phyloP scores from a whole-genome alignment of 1,284 basidiomycete genomes.

The Pholiota adiposa region DNA sequence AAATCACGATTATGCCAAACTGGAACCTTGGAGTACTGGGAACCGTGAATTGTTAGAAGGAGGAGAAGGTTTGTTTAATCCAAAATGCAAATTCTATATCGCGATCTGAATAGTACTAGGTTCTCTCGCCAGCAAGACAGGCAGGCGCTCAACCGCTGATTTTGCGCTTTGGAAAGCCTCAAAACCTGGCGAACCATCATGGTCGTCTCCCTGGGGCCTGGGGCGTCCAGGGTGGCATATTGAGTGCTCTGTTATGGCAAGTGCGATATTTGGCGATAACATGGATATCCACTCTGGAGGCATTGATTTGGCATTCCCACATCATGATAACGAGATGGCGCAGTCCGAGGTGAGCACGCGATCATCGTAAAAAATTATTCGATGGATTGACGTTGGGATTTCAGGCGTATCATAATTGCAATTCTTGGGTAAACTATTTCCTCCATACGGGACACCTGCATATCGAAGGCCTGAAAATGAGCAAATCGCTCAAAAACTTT shows the following conservation, averaged over 20 bases:
- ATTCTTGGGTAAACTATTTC: slow-evolving; percentile 99
- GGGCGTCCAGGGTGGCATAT: slow-evolving; percentile 99
- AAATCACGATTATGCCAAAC: slow-evolving; percentile 86
- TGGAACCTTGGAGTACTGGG: slow-evolving; percentile 95
- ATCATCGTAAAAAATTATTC: slow-evolving; percentile 9
- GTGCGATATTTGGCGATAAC: slow-evolving; percentile 86
- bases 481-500: slow-evolving; percentile 99
- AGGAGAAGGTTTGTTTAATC: slow-evolving; percentile 77
- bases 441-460: slow-evolving; percentile 98
- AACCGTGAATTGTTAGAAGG: slow-evolving; percentile 91
- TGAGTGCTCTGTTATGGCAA: slow-evolving; percentile 99
- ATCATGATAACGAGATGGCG: slow-evolving; percentile 99
- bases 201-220: slow-evolving; percentile 95
- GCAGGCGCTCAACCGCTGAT: slow-evolving; percentile 76
- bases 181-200: slow-evolving; percentile 97
- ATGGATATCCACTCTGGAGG: slow-evolving; percentile 99
- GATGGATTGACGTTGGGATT: slow-evolving; percentile 6
- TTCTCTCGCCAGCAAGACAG: slow-evolving; percentile 57
- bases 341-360: slow-evolving; percentile 82
- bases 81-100: slow-evolving; percentile 10
- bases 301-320: slow-evolving; percentile 96
- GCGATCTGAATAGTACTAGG: slow-evolving; percentile 40
- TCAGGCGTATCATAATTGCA: slow-evolving; percentile 91
- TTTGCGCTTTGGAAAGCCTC: slow-evolving; percentile 99
- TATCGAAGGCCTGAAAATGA: slow-evolving; percentile 99